Percentiles rank a stretch among this genome's conserved stretches.
Conservation (phyloP, 2,329 filamentous ascomycete genomes). For the Diplocarpon rosae region DNA sequence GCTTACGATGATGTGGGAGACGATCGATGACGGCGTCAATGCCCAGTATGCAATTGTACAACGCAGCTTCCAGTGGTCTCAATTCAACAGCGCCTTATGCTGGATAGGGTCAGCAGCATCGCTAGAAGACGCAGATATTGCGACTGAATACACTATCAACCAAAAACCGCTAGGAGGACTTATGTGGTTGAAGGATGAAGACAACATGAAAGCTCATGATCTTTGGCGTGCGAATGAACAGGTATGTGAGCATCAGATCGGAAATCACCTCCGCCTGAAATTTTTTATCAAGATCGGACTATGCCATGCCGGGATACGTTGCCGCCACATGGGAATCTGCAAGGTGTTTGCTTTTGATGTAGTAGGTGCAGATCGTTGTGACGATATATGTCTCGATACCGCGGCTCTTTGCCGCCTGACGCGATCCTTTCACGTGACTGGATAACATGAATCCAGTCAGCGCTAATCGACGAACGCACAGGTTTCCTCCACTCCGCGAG, state of each 20-base stretch:
- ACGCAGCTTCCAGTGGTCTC: conserved; percentile 18
- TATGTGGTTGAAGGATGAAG: conserved; percentile 22
- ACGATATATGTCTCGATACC: no score
- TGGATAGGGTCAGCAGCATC: conserved; percentile 17
- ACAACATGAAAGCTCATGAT: conserved; percentile 21
- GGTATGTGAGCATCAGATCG: conserved; percentile 3
- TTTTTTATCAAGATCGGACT: no score
- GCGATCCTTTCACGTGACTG: not conserved
- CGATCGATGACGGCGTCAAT: conserved; percentile 22
- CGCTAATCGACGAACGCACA: not conserved
- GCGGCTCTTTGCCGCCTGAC: not conserved
- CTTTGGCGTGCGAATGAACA: conserved; percentile 18
- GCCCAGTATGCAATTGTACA: conserved; percentile 21
- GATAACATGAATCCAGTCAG: not conserved
- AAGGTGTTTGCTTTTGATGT: no score
- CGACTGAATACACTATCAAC: conserved; percentile 2
- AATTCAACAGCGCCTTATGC: conserved; percentile 15
- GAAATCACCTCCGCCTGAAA: no score
- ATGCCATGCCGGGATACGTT: no score
- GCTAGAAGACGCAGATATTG: conserved; percentile 11
- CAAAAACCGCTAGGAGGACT: conserved; percentile 21
- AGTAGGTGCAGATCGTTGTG: no score
- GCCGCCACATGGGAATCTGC: no score
- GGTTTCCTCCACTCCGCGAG: not conserved
- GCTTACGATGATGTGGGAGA: conserved; percentile 22